Base-by-base conservation (phyloP, 768 basidiomycete species). In the Pleurotus cornucopiae region DNA sequence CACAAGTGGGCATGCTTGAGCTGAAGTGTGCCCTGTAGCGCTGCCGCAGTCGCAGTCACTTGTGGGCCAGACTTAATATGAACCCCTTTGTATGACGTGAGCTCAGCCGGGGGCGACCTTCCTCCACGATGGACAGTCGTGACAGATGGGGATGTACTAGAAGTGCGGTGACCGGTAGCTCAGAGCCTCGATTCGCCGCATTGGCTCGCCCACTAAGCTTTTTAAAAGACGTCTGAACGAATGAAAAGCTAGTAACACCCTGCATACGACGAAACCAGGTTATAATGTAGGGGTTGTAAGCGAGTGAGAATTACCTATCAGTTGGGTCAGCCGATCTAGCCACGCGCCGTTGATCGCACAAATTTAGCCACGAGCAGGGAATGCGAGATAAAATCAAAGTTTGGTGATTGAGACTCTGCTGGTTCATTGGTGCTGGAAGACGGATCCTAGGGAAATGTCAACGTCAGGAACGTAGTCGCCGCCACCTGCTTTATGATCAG, bases 11-110 rank as follows among this genome's bases (percentile, higher is more conserved):
- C 18, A 9, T 11, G 6, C 39, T 18, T 40, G 20, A 18, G 14
- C 13, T 5, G 38, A 43, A 37, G n/a, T 37, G 38, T 52, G 49
- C 49, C 49, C 40, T 39, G 13, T 34, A 52, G 51, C 18, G 38
- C 37, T 43, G 37, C 30, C 30, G 6, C 30, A 11, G 30, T 34
- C 30, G 37, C 38, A 18, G 14, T 39, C 6, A 52, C 7, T 34
- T 34, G 30, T 34, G 30, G 38, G 18, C 20, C 21, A 40, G 39
- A n/a, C 51, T 52, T 37, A 21, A 52, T 52, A 39, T 18, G 30
- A 40, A 12, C 41, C 25, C 51, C 39, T 39, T 21, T 40, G 20
- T n/a, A 40, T 52, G 51, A 52, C 20, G 51, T 41, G 51, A 52
- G 39, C 41, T 20, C 18, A 21, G 23, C 30, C 38, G 30, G 30